These are phyloP conservation scores for Neophaeococcomyces aloes DNA, from an alignment of 2,329 filamentous ascomycete genomes.

Conservation along the genomic window DNA sequence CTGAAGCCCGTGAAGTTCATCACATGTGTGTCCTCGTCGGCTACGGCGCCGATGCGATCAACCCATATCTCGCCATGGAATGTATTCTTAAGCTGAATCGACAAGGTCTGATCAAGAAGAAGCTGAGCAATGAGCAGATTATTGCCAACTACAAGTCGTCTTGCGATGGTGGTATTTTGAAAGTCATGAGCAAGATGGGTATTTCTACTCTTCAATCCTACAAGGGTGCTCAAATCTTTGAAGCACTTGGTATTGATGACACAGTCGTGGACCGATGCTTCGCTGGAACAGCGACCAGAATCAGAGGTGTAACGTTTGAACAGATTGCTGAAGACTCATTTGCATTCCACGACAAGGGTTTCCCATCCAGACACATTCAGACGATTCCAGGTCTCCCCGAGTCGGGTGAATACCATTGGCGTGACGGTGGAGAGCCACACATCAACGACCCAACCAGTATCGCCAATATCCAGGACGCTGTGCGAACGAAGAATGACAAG, in stretches of 20 bases:
- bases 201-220: slow-evolving; percentile 93
- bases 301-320: slow-evolving; percentile 88
- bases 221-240: slow-evolving; percentile 97
- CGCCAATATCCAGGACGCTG: slow-evolving; percentile 93
- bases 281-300: slow-evolving; percentile 83
- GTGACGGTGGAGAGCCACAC: slow-evolving; percentile 88
- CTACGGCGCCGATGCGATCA: slow-evolving; percentile 88
- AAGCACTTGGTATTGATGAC: slow-evolving; percentile 88
- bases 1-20: slow-evolving; percentile 91
- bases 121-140: slow-evolving; percentile 67
- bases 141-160: slow-evolving; percentile 97
- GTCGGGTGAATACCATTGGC: slow-evolving; percentile 96
- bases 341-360: slow-evolving; percentile 88
- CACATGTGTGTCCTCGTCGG: slow-evolving; percentile 98
- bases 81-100: slow-evolving; percentile 95
- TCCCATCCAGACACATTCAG: slow-evolving; percentile 66
- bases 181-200: slow-evolving; percentile 99
- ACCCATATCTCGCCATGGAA: slow-evolving; percentile 90
- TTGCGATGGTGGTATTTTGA: slow-evolving; percentile 88
- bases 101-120: slow-evolving; percentile 84
- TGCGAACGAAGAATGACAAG: slow-evolving; percentile 95
- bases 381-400: slow-evolving; percentile 72
- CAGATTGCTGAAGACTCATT: slow-evolving; percentile 89
- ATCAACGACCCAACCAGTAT: slow-evolving; percentile 92
- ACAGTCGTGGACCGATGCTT: slow-evolving; percentile 89